phyloP scores from a whole-genome alignment of 495 filamentous ascomycete genomes.

The Gamarada debralockiae region DNA sequence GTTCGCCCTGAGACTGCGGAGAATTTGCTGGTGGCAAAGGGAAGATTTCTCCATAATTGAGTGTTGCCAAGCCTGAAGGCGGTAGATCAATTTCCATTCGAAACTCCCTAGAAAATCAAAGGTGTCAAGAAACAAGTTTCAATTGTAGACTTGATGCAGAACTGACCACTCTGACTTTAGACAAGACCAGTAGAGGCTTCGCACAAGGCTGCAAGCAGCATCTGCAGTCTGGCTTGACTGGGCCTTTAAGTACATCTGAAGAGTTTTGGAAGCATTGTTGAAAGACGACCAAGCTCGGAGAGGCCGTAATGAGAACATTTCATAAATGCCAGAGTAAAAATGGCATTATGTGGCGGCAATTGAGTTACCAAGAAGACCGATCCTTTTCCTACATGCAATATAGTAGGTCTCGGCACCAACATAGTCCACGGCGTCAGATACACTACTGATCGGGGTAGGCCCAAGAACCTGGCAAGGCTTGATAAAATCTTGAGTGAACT shows the following conservation, averaged over 20 bases:
- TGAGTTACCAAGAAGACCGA: neutral
- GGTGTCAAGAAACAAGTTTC: neutral
- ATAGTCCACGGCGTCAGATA: neutral
- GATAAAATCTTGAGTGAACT: neutral
- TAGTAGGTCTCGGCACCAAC: neutral
- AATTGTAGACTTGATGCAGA: neutral
- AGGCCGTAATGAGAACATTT: neutral
- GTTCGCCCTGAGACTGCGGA: neutral
- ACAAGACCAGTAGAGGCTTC: conserved; percentile 31
- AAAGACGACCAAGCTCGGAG: neutral
- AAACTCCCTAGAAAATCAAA: conserved; percentile 18
- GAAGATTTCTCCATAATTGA: conserved; percentile 26
- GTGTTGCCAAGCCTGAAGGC: conserved; percentile 14
- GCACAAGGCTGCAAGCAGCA: conserved; percentile 10
- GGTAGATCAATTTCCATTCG: conserved; percentile 24
- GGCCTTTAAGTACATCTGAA: conserved; percentile 1
- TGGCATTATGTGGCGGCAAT: neutral
- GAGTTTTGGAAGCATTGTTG: conserved; percentile 13
- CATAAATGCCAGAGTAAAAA: neutral
- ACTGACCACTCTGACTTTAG: conserved; percentile 28
- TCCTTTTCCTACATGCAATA: neutral
- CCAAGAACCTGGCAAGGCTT: neutral
- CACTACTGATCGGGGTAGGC: neutral
- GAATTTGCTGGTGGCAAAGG: conserved; percentile 21
- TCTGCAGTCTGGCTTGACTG: neutral